A percentile compares a stretch with the other conserved stretches of the same genome.
These are phyloP conservation scores for Heritiera fomes DNA, from an alignment of 345 rosid genomes.

Conservation along the genomic window DNA sequence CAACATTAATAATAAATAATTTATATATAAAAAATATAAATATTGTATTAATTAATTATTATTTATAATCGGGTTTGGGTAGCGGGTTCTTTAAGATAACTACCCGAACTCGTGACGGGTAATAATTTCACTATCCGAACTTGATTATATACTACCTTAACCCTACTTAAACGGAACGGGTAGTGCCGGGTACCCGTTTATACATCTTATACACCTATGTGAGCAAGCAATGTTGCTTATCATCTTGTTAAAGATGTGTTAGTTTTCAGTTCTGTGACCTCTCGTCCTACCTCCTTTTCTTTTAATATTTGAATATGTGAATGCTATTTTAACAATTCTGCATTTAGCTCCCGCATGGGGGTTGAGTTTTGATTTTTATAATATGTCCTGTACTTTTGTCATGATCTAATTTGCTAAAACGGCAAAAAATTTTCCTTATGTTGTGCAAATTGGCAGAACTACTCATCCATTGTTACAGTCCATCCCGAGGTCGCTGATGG, in stretches of 20 bases:
- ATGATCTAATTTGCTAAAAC: neutral
- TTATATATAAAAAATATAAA: too few relatives aligned
- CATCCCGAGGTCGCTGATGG: slow-evolving; percentile 88
- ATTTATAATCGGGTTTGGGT: too few relatives aligned
- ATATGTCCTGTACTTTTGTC: neutral
- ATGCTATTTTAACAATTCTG: neutral
- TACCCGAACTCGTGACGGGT: too few relatives aligned
- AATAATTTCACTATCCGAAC: too few relatives aligned
- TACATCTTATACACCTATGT: too few relatives aligned
- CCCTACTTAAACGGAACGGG: too few relatives aligned
- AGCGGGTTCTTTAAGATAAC: too few relatives aligned
- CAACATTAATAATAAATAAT: too few relatives aligned
- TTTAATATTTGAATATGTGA: neutral
- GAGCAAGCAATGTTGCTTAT: neutral
- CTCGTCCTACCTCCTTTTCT: neutral
- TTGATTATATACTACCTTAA: too few relatives aligned
- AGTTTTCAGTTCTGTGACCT: neutral
- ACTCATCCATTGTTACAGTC: slow-evolving; percentile 84
- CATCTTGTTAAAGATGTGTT: neutral
- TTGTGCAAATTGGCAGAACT: slow-evolving; percentile 57
- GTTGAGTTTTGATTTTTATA: neutral
- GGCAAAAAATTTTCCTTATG: neutral
- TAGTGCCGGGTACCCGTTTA: too few relatives aligned
- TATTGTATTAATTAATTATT: too few relatives aligned
- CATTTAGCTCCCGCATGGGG: neutral